Base-by-base conservation (phyloP, 768 basidiomycete species). In the Phylloporus rhodoxanthus region DNA sequence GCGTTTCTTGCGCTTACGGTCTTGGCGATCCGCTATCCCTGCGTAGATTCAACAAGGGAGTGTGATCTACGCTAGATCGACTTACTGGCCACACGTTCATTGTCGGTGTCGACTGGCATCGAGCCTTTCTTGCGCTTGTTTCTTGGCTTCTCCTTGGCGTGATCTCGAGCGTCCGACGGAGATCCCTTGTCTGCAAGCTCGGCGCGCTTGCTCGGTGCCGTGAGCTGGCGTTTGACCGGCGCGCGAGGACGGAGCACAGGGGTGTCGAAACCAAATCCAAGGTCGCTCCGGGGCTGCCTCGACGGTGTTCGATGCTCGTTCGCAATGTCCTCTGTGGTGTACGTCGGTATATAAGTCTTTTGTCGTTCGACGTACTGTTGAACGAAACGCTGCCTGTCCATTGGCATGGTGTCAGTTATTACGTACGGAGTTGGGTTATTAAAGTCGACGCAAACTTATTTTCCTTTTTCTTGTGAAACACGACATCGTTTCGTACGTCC, bases 11-110 rank as follows among this genome's bases (percentile, higher is more conserved):
- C 78, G 76, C 62, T 83, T 82, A 39, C 80, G 74, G 52, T 85
- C 79, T 13, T 83, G 77, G 23, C 87, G 77, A 54, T 84, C 82
- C 10, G 74, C 70, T 11, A 86, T 66, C 47, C 86, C 87, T 90
- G 36, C 20, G 19, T 10, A 20, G 20, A 36, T 23, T 39, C 40
- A 43, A 23, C 5, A 26, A 23, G n/a, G 15, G 11, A 9, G 20
- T 25, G 20, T 11, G 26, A 20, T 21, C n/a, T 33, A 2, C 15
- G 36, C 34, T 9, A 26, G 44, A 39, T 20, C 37, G 33, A 62
- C 75, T 40, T 48, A 73, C 75, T 68, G 29, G 66, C 66, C 28
- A 54, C 59, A 26, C 58, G 69, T 34, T 75, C 75, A 36, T 65
- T 57, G 26, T 74, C 73, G 8, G 57, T 61, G 33, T 59, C 50